Percentiles rank a stretch among this genome's conserved stretches.
phyloP scores from a whole-genome alignment of 441 rosid genomes.

The Dalechampia spathulata region DNA sequence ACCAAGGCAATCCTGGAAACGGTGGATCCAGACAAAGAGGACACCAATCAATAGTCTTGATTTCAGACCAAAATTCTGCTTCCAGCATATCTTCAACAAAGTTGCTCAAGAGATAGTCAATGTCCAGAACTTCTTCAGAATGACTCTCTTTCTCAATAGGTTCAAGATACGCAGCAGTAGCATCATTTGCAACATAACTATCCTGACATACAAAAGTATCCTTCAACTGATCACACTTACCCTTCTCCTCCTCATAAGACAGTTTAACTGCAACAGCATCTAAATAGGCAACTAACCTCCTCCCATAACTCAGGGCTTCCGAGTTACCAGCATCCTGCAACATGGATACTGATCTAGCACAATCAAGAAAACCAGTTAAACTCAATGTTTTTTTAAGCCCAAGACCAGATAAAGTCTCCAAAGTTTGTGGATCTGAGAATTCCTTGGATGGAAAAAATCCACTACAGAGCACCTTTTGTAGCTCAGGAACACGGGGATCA shows the following conservation, averaged over 20 bases:
- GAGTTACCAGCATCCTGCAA: constrained; percentile 55
- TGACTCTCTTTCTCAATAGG: constrained; percentile 25
- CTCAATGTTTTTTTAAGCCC: constrained; percentile 74
- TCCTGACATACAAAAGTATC: constrained; percentile 20
- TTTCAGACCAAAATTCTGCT: constrained; percentile 85
- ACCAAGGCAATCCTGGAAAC: constrained; percentile 77
- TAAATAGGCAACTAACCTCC: constrained; percentile 50
- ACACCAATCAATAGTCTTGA: constrained; percentile 83
- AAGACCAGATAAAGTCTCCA: constrained; percentile 68
- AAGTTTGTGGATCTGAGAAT: constrained; percentile 66
- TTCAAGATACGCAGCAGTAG: constrained; percentile 22
- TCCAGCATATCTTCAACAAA: constrained; percentile 50
- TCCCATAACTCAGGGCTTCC: constrained; percentile 53
- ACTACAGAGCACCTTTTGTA: constrained; percentile 57
- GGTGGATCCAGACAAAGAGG: constrained; percentile 77
- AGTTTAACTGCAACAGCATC: constrained; percentile 59
- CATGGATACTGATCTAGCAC: constrained; percentile 73
- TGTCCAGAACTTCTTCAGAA: constrained; percentile 32
- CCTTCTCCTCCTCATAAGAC: constrained; percentile 36
- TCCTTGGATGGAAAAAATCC: constrained; percentile 81
- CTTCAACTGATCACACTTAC: constrained; percentile 29
- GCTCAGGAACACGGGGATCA: constrained; percentile 87
- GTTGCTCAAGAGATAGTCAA: constrained; percentile 41
- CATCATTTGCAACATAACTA: constrained; percentile 21
- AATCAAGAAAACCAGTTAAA: constrained; percentile 72